These are phyloP conservation scores for Termitomyces sp. DNA, from an alignment of 768 basidiomycete genomes.

Conservation along the genomic window DNA sequence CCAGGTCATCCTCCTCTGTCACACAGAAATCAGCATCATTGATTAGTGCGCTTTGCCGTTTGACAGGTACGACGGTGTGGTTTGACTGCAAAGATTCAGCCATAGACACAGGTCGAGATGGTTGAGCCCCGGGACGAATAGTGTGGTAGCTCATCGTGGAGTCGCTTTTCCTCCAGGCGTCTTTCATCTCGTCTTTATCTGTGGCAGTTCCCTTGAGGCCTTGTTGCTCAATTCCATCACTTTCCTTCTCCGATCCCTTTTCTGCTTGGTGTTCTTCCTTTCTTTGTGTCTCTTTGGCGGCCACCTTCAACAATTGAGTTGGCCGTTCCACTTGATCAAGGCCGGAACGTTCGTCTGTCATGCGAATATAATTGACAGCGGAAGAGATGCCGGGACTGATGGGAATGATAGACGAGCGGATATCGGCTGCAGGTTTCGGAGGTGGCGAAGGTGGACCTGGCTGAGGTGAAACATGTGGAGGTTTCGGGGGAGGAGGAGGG, in stretches of 20 bases:
- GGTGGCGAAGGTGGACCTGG: not conserved
- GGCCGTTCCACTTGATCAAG: not conserved
- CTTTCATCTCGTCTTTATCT: conserved; percentile 45
- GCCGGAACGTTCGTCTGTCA: conserved; percentile 21
- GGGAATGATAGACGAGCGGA: conserved; percentile 47
- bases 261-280: conserved; percentile 16
- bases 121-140: conserved; percentile 50
- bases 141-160: conserved; percentile 77
- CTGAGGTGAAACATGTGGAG: conserved; percentile 1
- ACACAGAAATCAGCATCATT: conserved; percentile 63
- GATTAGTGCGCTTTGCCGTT: conserved; percentile 62
- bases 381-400: conserved; percentile 53
- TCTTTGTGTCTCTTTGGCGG: conserved; percentile 3
- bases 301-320: not conserved
- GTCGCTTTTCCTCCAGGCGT: conserved; percentile 77
- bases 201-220: conserved; percentile 2
- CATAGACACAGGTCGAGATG: conserved; percentile 72
- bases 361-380: conserved; percentile 50
- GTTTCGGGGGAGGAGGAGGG: conserved; percentile 16
- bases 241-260: conserved; percentile 1
- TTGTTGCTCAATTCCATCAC: conserved; percentile 2
- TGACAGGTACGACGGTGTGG: conserved; percentile 65
- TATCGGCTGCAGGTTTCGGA: conserved; percentile 20
- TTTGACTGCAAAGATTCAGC: conserved; percentile 74
- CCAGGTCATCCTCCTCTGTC: conserved; percentile 44